These are phyloP conservation scores for Incumbomyces lentus DNA, from an alignment of 2,329 filamentous ascomycete species.

Conservation along the genomic window DNA sequence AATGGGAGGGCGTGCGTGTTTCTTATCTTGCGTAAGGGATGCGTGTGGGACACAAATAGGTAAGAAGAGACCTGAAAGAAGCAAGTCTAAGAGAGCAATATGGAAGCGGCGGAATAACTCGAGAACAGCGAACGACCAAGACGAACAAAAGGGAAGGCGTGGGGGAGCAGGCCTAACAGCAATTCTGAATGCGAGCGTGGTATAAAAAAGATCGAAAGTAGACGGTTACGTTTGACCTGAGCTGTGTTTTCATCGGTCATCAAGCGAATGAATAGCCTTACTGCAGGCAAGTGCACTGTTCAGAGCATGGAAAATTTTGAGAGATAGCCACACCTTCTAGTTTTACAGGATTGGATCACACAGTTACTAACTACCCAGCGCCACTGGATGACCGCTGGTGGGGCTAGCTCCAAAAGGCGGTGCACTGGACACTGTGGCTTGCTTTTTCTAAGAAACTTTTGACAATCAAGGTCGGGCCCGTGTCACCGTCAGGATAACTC, in stretches of 20 bases:
- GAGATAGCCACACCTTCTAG: background rate
- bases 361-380: too few relatives aligned
- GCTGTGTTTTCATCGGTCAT: background rate
- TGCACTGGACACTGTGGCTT: too few relatives aligned
- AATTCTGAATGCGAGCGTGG: constrained; percentile 1
- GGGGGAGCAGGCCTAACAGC: constrained; percentile 1
- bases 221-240: constrained; percentile 1
- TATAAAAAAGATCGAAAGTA: constrained; percentile 2
- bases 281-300: background rate
- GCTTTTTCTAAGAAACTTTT: too few relatives aligned
- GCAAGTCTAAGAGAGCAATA: background rate
- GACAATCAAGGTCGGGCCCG: too few relatives aligned
- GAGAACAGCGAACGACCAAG: background rate
- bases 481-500: too few relatives aligned
- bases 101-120: background rate
- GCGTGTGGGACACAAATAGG: background rate
- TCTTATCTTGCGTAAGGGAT: too few relatives aligned
- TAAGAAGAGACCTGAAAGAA: background rate
- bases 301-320: constrained; percentile 5
- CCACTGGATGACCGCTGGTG: too few relatives aligned
- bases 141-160: background rate
- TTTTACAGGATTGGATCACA: too few relatives aligned
- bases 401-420: too few relatives aligned
- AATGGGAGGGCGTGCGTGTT: background rate
- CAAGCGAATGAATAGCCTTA: constrained; percentile 3